These are phyloP conservation scores for Ceratobasidium theobromae DNA, from an alignment of 1,284 basidiomycete genomes.

Conservation along the genomic window DNA sequence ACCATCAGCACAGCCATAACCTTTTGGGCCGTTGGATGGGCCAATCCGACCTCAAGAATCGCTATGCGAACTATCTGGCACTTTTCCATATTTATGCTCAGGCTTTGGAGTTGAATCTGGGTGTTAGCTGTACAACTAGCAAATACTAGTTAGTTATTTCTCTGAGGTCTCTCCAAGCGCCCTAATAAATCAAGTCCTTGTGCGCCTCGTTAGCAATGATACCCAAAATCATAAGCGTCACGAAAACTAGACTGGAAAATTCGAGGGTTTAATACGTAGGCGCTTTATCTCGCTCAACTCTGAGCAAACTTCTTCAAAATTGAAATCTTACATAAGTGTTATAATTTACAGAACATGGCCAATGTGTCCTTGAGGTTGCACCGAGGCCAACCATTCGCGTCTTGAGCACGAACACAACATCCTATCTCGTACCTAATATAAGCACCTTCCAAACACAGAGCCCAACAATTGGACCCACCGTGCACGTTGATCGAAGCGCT, in stretches of 20 bases:
- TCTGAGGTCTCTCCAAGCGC: no score
- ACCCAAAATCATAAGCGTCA: conserved; percentile 6
- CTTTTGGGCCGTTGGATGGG: no score
- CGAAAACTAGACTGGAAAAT: conserved; percentile 4
- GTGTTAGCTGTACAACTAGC: no score
- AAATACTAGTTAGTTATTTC: no score
- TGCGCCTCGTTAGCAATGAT: no score
- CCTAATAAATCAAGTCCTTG: no score
- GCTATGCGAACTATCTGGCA: no score
- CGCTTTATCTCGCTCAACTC: background rate
- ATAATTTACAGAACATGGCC: conserved; percentile 17
- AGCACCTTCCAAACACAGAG: conserved; percentile 1
- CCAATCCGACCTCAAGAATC: no score
- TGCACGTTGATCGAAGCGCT: conserved; percentile 13
- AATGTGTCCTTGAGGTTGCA: conserved; percentile 14
- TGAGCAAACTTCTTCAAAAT: background rate
- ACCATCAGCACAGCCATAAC: no score
- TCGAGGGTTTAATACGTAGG: conserved; percentile 4
- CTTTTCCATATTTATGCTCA: no score
- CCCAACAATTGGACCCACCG: background rate
- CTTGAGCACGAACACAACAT: conserved; percentile 8
- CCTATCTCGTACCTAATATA: background rate
- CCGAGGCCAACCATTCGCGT: conserved; percentile 8
- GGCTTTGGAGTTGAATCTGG: no score
- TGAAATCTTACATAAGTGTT: background rate